Evolutionary conservation across 129 eudicot species (phyloP), one percentile per base, ranked within the genome.

Genomic region (Arctium minus): DNA sequence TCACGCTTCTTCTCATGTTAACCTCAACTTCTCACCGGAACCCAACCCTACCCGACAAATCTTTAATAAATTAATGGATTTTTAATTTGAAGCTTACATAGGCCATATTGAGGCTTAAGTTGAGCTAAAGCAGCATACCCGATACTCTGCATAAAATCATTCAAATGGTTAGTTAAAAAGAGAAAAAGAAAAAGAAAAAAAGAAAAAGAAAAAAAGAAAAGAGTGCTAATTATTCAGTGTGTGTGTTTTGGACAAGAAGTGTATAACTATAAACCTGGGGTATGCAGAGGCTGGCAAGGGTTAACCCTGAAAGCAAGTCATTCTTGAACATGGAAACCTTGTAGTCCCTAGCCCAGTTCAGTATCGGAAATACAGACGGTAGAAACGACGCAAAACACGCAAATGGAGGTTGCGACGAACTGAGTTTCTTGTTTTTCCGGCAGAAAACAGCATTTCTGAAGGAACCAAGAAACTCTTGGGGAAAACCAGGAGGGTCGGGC

Each of bases 81-180:
- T 71, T 70, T 33, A 33, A 33, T 33, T 39, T 0, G 13, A 68
- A 73, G 79, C 98, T 94, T 94, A 94, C 98, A 92, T 64, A 94
- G 85, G 18, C 98, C 98, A 87, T 88, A 90, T 62, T 92, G 97
- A 36, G 98, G 97, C 76, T 87, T 88, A 79, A 94, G 90, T 75
- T 94, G 93, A 0, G 98, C 98, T 79, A 94, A 89, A 70, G 90
- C 91, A 36, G 98, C 90, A 85, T 94, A 92, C 8, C 94, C 98
- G 70, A 94, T 94, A 83, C 93, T 91, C 98, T 94, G 85, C 79
- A 70, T 65, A 71, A 64, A 39, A 13, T 73, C 60, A 46, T 12
- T 53, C 8, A 3, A 35, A 75, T 36, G 48, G 42, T 56, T 39
- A 56, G 53, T 27, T 2, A 64, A 53, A 18, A 12, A 17, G 2